Percentiles rank a stretch among this genome's conserved stretches.
Evolutionary conservation across 192 early-diverging fungal genomes (phyloP).

Genomic region (Obelidium mucronatum): DNA sequence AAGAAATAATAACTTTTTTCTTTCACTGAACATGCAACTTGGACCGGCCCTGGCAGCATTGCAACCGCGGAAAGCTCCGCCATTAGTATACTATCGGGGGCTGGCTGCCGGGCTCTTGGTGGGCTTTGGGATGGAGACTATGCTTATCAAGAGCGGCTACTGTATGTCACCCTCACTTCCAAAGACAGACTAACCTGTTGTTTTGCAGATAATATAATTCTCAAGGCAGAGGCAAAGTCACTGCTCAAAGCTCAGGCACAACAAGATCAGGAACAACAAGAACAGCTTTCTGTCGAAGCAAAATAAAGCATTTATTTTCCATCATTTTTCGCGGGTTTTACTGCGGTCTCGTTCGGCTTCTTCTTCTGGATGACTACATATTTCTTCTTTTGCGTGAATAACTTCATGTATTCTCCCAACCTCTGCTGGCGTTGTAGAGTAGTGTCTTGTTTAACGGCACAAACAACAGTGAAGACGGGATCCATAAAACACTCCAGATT

Average conservation of each 20-base stretch:
- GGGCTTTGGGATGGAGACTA: constrained; percentile 29
- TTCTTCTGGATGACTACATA: too few species aligned
- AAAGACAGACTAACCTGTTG: too few species aligned
- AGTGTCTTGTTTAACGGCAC: neutral
- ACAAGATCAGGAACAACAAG: neutral
- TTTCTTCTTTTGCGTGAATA: too few species aligned
- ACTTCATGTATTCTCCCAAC: too few species aligned
- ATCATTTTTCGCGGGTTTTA: too few species aligned
- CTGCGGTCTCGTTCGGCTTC: too few species aligned
- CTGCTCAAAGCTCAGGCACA: constrained; percentile 8
- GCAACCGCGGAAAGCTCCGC: constrained; percentile 8
- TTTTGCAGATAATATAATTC: constrained; percentile 25
- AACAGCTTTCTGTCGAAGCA: too few species aligned
- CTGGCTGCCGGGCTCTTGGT: neutral
- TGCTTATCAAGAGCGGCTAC: constrained; percentile 25
- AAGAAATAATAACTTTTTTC: too few species aligned
- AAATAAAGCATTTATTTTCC: too few species aligned
- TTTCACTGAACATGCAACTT: constrained; percentile 1
- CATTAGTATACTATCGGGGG: constrained; percentile 21
- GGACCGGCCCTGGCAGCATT: constrained; percentile 12
- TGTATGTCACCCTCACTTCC: constrained; percentile 3
- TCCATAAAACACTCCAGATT: neutral
- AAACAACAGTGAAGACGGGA: neutral
- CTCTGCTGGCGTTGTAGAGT: too few species aligned
- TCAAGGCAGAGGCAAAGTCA: constrained; percentile 27